Evolutionary conservation across 257 asterid genomes (phyloP).

Genomic region (Verbascum thapsus): DNA sequence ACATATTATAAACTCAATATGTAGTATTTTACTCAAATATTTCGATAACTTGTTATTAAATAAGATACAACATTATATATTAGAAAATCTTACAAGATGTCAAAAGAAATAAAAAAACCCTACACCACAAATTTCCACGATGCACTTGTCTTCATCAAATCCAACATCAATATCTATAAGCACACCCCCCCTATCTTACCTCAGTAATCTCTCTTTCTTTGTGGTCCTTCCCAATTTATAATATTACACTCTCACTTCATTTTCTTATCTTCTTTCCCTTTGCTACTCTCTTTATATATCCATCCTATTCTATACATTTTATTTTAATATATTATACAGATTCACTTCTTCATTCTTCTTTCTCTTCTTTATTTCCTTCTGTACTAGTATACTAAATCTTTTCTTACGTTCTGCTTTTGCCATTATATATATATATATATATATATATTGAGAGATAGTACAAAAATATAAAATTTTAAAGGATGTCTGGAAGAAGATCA

Average conservation of each 20-base stretch:
- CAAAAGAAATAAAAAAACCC: constrained; percentile 24
- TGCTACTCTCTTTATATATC: constrained; percentile 8
- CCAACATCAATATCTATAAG: constrained; percentile 53
- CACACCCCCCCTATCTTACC: background rate
- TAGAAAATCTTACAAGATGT: no score
- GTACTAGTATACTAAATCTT: background rate
- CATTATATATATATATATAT: background rate
- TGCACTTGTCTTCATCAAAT: constrained; percentile 47
- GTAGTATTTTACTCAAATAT: no score
- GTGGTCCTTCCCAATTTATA: constrained; percentile 50
- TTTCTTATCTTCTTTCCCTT: constrained; percentile 35
- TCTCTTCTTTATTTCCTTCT: constrained; percentile 26
- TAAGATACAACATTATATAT: no score
- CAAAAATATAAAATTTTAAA: background rate
- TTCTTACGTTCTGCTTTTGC: background rate
- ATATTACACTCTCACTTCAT: constrained; percentile 36
- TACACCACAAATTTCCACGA: constrained; percentile 40
- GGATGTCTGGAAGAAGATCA: constrained; percentile 71
- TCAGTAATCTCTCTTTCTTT: constrained; percentile 30
- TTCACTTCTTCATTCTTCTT: constrained; percentile 12
- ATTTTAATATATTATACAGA: constrained; percentile 10
- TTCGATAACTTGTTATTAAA: no score
- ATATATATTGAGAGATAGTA: background rate
- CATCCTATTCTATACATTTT: background rate
- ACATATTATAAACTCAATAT: no score